Base-by-base conservation (phyloP, 495 filamentous ascomycete genomes). In the Penicillium paradoxum region DNA sequence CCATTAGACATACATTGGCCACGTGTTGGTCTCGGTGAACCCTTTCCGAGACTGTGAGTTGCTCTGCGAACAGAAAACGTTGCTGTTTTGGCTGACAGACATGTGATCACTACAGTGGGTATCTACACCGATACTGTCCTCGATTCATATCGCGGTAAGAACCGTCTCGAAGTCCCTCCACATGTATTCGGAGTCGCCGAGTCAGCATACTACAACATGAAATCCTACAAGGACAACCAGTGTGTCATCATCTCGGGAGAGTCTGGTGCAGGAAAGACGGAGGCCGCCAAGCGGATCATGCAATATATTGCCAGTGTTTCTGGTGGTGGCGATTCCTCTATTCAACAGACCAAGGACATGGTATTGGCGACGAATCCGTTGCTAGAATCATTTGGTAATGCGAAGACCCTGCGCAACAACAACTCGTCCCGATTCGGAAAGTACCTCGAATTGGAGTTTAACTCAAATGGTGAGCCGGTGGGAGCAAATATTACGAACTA, bases 211-310 rank as follows among this genome's bases (percentile, higher is more conserved):
- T 97, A 97, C 74, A 97, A 99, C 77, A 97, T 99, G 95, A 97
- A 97, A 58, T 91, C 89, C 15, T 97, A 99, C 79, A 92, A 91
- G 62, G 95, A 97, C 55, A 97, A 97, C 73, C 95, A 99, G 65
- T 99, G 95, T 73, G 91, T 99, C 45, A 99, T 99, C 68, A 99
- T 99, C 55, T 97, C 91, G 18, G 95, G 95, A 57, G 95, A 99
- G 76, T 97, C 95, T 8, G 95, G 95, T 53, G 95, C 95, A 10
- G 95, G 95, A 61, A 99, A 99, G 75, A 99, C 95, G n/a, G 95
- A 99, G 69, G 95, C 95, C 0, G 95, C 95, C 46, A 99, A 99
- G 78, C 84, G 91, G 57, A 87, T 99, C 57, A 99, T 99, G 91
- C 95, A 97, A 71, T 97, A 97, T 72, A 97, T 99, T 73, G 95